Percentiles rank a stretch among this genome's conserved stretches.
These are phyloP conservation scores for Chloridella minuta DNA, from an alignment of 352 stramenopile genomes.

Conservation along the genomic window DNA sequence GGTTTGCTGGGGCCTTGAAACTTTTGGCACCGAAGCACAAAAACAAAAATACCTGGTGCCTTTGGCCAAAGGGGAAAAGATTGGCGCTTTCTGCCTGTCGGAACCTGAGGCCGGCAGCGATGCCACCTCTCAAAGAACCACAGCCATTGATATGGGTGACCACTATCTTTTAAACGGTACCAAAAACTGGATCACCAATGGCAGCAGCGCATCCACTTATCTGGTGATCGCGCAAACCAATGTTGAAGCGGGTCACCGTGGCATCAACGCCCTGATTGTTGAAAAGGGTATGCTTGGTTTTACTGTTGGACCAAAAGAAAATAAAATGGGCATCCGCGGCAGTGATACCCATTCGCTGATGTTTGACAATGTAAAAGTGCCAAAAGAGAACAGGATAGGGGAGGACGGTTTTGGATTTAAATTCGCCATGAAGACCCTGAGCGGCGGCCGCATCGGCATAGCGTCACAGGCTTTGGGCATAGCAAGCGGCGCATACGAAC, in stretches of 20 bases:
- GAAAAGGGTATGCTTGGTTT: constrained; percentile 44
- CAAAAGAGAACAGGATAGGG: constrained; percentile 43
- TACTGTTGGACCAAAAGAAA: constrained; percentile 44
- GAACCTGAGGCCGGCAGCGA: constrained; percentile 50
- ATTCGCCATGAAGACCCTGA: constrained; percentile 56
- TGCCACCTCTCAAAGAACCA: constrained; percentile 46
- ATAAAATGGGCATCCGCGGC: constrained; percentile 53
- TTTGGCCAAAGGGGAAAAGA: constrained; percentile 35
- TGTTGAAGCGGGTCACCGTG: constrained; percentile 30
- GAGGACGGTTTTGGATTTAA: constrained; percentile 50
- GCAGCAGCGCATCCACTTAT: constrained; percentile 46
- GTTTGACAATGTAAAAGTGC: constrained; percentile 53
- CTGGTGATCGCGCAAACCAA: constrained; percentile 57
- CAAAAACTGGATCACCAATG: constrained; percentile 72
- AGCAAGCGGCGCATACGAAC: constrained; percentile 65
- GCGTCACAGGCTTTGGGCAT: constrained; percentile 78
- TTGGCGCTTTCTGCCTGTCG: constrained; percentile 50
- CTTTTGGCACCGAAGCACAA: constrained; percentile 31
- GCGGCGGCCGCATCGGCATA: constrained; percentile 73
- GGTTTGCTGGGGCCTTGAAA: constrained; percentile 20
- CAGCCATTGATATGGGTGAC: constrained; percentile 53
- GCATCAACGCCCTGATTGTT: constrained; percentile 54
- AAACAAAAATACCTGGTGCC: constrained; percentile 45
- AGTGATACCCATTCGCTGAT: constrained; percentile 48
- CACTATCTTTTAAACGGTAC: constrained; percentile 58